Evolutionary conservation across 257 asterid species (phyloP).

Genomic region (Salvia rosmarinus): DNA sequence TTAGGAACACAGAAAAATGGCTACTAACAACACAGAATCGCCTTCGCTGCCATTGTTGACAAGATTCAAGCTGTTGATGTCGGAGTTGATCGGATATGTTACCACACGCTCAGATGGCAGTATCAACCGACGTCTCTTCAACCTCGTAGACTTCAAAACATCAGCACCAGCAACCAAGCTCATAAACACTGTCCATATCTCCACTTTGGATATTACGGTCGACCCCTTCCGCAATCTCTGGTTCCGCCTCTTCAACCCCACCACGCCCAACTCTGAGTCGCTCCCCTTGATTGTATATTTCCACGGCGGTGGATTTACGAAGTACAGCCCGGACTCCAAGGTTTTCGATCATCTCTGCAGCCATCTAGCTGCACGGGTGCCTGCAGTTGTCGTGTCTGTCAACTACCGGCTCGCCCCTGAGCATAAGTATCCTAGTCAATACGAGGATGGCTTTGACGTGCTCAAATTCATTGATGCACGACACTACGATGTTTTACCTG

Average conservation of each 20-base stretch:
- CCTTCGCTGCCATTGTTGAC: neutral
- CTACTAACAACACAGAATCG: neutral
- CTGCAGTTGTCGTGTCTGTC: constrained; percentile 45
- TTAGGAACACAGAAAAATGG: neutral
- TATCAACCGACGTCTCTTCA: neutral
- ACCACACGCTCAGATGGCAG: neutral
- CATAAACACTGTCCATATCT: neutral
- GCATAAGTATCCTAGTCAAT: constrained; percentile 42
- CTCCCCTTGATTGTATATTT: constrained; percentile 46
- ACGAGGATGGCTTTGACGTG: constrained; percentile 47
- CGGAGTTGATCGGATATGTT: neutral
- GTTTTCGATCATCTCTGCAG: constrained; percentile 36
- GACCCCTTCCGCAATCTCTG: constrained; percentile 23
- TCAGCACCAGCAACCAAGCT: neutral
- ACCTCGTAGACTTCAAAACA: neutral
- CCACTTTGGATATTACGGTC: constrained; percentile 6
- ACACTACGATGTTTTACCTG: constrained; percentile 35
- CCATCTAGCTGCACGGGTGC: constrained; percentile 38
- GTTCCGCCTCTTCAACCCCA: constrained; percentile 30
- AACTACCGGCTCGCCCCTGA: constrained; percentile 53
- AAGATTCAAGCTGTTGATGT: neutral
- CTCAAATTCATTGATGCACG: constrained; percentile 44
- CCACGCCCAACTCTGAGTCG: neutral
- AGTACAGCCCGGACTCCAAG: constrained; percentile 32
- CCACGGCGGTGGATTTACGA: constrained; percentile 52